Evolutionary conservation across 2,329 filamentous ascomycete genomes (phyloP), one percentile per base, ranked within the genome.

Genomic region (Diplodia mutila): DNA sequence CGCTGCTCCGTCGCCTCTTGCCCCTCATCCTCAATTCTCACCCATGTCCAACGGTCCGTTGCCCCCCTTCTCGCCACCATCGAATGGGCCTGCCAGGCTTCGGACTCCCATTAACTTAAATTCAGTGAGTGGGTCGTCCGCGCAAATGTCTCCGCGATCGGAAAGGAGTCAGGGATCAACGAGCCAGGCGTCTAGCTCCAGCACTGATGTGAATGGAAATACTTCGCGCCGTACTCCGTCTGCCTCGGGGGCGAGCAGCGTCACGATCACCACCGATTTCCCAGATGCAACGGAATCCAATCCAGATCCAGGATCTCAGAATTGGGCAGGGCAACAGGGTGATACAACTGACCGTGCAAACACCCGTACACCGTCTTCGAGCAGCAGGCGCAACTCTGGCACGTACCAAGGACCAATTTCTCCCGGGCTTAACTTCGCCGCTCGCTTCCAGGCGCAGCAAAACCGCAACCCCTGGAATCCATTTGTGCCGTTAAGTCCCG

Each of bases 391-490:
- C n/a, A 67, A 61, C 32, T 53, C 55, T 61, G 34, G 55, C 14
- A 34, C 48, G 25, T 67, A 67, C 25, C 65, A 67, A 53, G 66
- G 57, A 6, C 66, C 66, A 7, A 66, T 69, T 11, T 69, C 64
- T 14, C 63, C 65, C 27, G 75, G 73, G 32, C 64, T 80, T 61
- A 76, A 78, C 66, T 72, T 75, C 8, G 77, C 76, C 34, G 75
- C 72, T 37, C 73, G 77, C 23, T 73, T 77, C 48, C 74, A 74
- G 59, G 72, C 73, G 46, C 73, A 74, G 46, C 75, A 68, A 29
- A 68, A 70, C 27, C 75, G 76, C 29, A 80, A 80, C 32, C 78
- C 77, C 2, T 80, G 76, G 75, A 76, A 74, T 64, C 73, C 75
- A 6, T 79, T 76, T 57, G 75, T 79, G 1, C 63, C 76, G 68